Conservation (phyloP, 129 eudicot species). For the Dittrichia graveolens region DNA sequence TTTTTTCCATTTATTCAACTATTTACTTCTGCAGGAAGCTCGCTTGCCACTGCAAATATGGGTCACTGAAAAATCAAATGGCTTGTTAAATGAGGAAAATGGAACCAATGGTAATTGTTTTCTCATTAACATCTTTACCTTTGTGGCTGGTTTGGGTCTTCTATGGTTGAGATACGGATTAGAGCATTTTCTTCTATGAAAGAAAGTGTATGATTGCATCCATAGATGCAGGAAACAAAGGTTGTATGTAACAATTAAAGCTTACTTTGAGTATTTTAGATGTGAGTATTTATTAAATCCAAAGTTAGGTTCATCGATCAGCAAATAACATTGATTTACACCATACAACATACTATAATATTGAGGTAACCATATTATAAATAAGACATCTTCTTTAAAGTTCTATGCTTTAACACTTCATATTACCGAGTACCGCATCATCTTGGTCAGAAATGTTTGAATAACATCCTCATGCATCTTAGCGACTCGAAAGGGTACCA, state of each 20-base stretch:
- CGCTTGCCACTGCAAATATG: constrained; percentile 87
- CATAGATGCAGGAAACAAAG: not conserved
- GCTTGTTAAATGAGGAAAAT: constrained; percentile 61
- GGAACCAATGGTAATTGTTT: constrained; percentile 54
- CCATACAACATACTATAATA: too few species aligned
- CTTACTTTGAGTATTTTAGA: too few species aligned
- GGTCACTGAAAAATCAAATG: constrained; percentile 84
- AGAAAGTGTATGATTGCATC: not conserved
- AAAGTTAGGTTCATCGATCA: too few species aligned
- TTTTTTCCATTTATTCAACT: not conserved
- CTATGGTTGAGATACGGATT: not conserved
- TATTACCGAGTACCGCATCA: too few species aligned
- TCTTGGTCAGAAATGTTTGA: too few species aligned
- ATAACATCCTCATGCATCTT: not conserved
- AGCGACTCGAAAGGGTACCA: not conserved
- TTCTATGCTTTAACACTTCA: too few species aligned
- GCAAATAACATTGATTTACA: too few species aligned
- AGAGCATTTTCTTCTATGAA: not conserved
- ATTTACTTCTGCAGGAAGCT: constrained; percentile 65
- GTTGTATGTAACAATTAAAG: not conserved
- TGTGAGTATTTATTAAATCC: too few species aligned
- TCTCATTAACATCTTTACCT: constrained; percentile 18
- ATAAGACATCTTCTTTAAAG: too few species aligned
- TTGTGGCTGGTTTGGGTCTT: constrained; percentile 3
- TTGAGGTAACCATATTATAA: too few species aligned